A percentile compares a stretch with the other conserved stretches of the same genome.
phyloP scores from a whole-genome alignment of 2,329 filamentous ascomycete genomes.

The Phoma sp. region DNA sequence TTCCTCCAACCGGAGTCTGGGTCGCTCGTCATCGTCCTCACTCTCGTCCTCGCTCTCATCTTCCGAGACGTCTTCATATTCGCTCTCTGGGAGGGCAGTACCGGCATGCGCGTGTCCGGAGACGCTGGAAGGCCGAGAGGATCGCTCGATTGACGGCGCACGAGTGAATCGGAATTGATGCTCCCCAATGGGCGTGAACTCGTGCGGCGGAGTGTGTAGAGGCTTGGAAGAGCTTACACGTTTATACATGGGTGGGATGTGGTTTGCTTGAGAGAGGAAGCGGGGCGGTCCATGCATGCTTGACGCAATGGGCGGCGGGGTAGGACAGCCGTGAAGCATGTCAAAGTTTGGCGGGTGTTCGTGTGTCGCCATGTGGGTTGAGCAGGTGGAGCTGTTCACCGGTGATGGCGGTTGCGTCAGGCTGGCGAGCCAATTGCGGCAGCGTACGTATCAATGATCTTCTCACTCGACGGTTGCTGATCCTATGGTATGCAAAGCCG shows the following conservation, averaged over 20 bases:
- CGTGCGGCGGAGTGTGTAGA: slow-evolving; percentile 46
- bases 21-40: slow-evolving; percentile 31
- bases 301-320: slow-evolving; percentile 48
- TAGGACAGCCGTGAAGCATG: slow-evolving; percentile 40
- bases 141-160: slow-evolving; percentile 42
- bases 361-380: slow-evolving; percentile 40
- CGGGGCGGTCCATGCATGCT: slow-evolving; percentile 34
- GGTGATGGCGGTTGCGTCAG: slow-evolving; percentile 36
- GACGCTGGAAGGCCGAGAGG: slow-evolving; percentile 46
- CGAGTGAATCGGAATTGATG: slow-evolving; percentile 47
- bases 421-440: slow-evolving; percentile 38
- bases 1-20: slow-evolving; percentile 34
- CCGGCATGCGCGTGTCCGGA: slow-evolving; percentile 41
- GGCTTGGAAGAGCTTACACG: slow-evolving; percentile 37
- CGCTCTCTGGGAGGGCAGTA: slow-evolving; percentile 42
- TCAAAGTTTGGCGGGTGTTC: slow-evolving; percentile 36
- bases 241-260: slow-evolving; percentile 44
- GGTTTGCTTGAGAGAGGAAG: slow-evolving; percentile 38
- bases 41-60: slow-evolving; percentile 27
- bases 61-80: slow-evolving; percentile 31
- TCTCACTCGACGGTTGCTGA: slow-evolving; percentile 21
- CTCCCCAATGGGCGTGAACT: slow-evolving; percentile 46
- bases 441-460: slow-evolving; percentile 38
- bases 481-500: slow-evolving; percentile 44
- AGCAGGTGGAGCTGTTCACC: slow-evolving; percentile 33